Percentiles rank a stretch among this genome's conserved stretches.
Conservation (phyloP, 176 grass and related monocot genomes). For the Calamus simplicifolius region DNA sequence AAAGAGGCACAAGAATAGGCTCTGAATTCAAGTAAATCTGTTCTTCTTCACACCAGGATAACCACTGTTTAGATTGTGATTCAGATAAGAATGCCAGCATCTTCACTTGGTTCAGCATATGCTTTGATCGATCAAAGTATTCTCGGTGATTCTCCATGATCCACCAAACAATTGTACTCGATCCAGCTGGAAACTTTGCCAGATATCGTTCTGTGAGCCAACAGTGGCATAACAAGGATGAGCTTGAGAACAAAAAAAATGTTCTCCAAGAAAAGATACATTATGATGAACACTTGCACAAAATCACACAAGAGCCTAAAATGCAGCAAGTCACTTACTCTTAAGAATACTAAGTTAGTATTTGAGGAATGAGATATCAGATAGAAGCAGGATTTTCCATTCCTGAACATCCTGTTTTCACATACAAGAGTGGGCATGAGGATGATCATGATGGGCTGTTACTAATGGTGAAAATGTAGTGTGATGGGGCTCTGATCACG, state of each 20-base stretch:
- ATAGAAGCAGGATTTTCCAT: too few species aligned
- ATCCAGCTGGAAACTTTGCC: slow-evolving; percentile 23
- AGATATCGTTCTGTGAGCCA: slow-evolving; percentile 33
- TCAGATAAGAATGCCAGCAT: slow-evolving; percentile 35
- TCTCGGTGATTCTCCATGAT: slow-evolving; percentile 50
- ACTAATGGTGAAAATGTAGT: too few species aligned
- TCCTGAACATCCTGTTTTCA: too few species aligned
- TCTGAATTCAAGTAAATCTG: slow-evolving; percentile 27
- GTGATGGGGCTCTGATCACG: too few species aligned
- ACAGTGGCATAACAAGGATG: background rate
- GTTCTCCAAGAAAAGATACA: background rate
- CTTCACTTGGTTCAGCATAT: slow-evolving; percentile 34
- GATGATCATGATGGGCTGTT: too few species aligned
- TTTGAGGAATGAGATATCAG: too few species aligned
- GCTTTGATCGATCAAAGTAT: slow-evolving; percentile 45
- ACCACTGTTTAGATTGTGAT: slow-evolving; percentile 32
- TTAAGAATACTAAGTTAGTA: background rate
- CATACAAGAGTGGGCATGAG: too few species aligned
- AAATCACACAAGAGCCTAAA: too few species aligned
- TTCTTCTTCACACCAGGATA: slow-evolving; percentile 42
- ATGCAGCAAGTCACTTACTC: too few species aligned
- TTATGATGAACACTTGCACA: background rate
- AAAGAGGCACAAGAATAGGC: slow-evolving; percentile 41
- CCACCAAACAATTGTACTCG: slow-evolving; percentile 41
- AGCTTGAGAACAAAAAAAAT: background rate